Base-by-base conservation (phyloP, 2,329 filamentous ascomycete genomes). In the Neofusicoccum cordaticola region DNA sequence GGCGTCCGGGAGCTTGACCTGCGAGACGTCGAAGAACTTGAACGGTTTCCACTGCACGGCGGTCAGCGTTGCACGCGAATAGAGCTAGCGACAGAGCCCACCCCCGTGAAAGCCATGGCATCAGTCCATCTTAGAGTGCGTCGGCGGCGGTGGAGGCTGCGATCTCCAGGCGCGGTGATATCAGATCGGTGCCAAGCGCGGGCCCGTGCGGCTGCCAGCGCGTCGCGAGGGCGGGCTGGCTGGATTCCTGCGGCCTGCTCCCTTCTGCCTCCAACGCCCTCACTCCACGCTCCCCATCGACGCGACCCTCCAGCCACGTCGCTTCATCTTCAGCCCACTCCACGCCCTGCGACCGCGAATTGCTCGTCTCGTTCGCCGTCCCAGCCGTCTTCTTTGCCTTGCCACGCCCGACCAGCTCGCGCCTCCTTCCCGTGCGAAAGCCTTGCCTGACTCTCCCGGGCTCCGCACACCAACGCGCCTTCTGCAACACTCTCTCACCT, bases 11-110 rank as follows among this genome's bases (percentile, higher is more conserved):
- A 93, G 85, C 74, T 90, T 88, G 78, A 97, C 88, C 76, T 91
- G 89, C 76, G 88, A 88, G 78, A 96, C 92, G 80, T 97, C 92
- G 86, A 99, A 98, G 88, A 99, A 99, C 85, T 96, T 93, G 83
- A 99, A 99, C 71, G 90, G 89, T 90, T 97, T 97, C 94, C 95
- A 98, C 94, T 97, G 69, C 51, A 34, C 62, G 11, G 9, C 8
- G 15, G 58, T 67, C 56, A 65, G 48, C n/a, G 11, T 4, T n/a
- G 12, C 22, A 15, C 4, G 15, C 2, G 3, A 12, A 9, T 13
- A 12, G 48, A 53, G 22, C 17, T 47, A n/a, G 61, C 50, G n/a
- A 13, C 13, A 22, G 35, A 4, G 41, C 48, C 12, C 39, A 79
- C 78, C 74, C 77, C 77, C 73, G 77, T 77, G 71, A 79, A 71